A percentile compares a stretch with the other conserved stretches of the same genome.
Conservation (phyloP, 345 rosid species). For the Pistacia integerrima region DNA sequence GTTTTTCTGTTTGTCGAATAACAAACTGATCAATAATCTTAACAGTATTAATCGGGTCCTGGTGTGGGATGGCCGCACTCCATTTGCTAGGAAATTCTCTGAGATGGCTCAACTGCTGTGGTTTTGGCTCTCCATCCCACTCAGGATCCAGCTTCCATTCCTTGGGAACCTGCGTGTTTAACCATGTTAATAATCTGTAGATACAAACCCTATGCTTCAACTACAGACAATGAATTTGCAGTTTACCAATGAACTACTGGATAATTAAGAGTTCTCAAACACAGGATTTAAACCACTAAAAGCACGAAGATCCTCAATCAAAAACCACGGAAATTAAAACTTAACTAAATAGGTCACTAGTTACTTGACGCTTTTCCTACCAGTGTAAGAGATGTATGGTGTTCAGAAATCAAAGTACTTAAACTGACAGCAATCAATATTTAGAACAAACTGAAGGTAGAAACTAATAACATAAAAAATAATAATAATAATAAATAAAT, state of each 20-base stretch:
- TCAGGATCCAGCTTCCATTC: conserved; percentile 83
- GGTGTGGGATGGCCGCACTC: conserved; percentile 58
- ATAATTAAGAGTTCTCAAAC: too few species aligned
- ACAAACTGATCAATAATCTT: conserved; percentile 75
- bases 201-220: not conserved
- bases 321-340: not conserved
- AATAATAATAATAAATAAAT: not conserved
- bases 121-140: conserved; percentile 75
- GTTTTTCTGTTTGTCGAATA: conserved; percentile 41
- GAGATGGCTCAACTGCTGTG: conserved; percentile 56
- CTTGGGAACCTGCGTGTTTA: conserved; percentile 71
- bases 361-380: not conserved
- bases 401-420: not conserved
- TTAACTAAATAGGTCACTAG: not conserved
- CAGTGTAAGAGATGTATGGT: not conserved
- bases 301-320: not conserved
- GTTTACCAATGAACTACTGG: not conserved
- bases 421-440: not conserved
- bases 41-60: conserved; percentile 74
- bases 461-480: too few species aligned
- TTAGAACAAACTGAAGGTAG: not conserved
- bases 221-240: not conserved
- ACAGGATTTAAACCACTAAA: not conserved
- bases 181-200: not conserved
- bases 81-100: conserved; percentile 79